Evolutionary conservation across 1,284 basidiomycete species (phyloP), one percentile per base, ranked within the genome.

Genomic region (Ceratobasidium theobromae): DNA sequence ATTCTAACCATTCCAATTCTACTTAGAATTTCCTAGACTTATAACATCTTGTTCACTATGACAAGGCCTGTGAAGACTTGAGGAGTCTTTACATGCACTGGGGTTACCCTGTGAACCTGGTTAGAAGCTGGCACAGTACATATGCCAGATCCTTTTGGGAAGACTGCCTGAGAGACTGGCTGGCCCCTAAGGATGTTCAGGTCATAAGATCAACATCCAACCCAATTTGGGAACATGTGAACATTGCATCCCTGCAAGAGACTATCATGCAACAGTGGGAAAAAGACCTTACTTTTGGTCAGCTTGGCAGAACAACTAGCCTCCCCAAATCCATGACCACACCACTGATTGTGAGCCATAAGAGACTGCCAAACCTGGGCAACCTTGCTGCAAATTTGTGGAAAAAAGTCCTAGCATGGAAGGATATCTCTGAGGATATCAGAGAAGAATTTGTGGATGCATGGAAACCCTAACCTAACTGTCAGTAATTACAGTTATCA

Each of bases 81-180:
- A 53, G 58, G 27, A 67, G 60, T 35, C 71, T 78, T 4, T 78
- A 78, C 60, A 45, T 70, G 0, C 51, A 35, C 28, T 68, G 74
- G 23, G 76, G 76, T 11, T 78, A 77, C 62, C 76, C 75, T 4
- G 11, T 18, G 1, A 52, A 67, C 0, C 23, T 72, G 9, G 64
- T 75, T 38, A 21, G 30, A 2, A 69, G 11, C 30, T 68, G 67
- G 67, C 18, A 40, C 1, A 32, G 35, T 5, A 38, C 43, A 33
- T 25, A 54, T n/a, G 25, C 25, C 16, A 27, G 8, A 25, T 21
- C 43, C 14, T 32, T 49, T n/a, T 68, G 67, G 67, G 4, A 43
- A 12, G 9, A 5, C 9, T 6, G 28, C 3, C 25, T 41, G 16
- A 28, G 18, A 38, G 35, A 38, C 8, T 16, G 35, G 35, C 35